phyloP scores from a whole-genome alignment of 2,329 filamentous ascomycete genomes.

The Magnaporthales sp. region DNA sequence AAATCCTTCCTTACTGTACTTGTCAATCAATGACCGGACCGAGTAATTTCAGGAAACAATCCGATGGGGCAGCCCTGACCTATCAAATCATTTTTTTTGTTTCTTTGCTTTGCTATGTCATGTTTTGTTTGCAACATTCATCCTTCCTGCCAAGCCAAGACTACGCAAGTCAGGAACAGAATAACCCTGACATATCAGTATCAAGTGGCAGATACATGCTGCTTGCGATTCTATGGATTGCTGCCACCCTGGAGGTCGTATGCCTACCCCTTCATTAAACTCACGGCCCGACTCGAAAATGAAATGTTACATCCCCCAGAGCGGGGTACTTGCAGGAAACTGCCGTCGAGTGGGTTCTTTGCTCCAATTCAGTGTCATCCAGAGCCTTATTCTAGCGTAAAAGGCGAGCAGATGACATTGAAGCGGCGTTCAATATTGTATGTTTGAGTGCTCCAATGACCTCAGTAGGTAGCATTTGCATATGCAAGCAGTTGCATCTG shows the following conservation, averaged over 20 bases:
- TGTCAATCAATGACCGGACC: background rate
- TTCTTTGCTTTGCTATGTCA: background rate
- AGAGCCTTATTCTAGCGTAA: background rate
- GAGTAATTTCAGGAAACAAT: background rate
- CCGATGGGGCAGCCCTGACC: too few relatives aligned
- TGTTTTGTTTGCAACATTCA: background rate
- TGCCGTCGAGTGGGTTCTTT: background rate
- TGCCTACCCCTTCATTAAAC: background rate
- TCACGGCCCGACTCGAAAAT: background rate
- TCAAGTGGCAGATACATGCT: background rate
- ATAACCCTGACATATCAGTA: too few relatives aligned
- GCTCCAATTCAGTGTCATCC: background rate
- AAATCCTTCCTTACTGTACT: background rate
- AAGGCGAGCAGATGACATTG: background rate
- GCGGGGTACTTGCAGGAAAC: background rate
- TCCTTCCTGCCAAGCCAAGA: background rate
- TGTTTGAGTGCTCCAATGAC: background rate
- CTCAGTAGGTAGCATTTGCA: background rate
- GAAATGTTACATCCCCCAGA: background rate
- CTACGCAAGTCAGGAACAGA: background rate
- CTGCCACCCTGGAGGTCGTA: background rate
- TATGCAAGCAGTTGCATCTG: background rate
- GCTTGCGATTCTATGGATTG: background rate
- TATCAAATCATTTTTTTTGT: background rate
- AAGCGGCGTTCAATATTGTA: background rate